Percentiles rank a stretch among this genome's conserved stretches.
Evolutionary conservation across 2,329 filamentous ascomycete species (phyloP).

Genomic region (Colletotrichum cordylinicola): DNA sequence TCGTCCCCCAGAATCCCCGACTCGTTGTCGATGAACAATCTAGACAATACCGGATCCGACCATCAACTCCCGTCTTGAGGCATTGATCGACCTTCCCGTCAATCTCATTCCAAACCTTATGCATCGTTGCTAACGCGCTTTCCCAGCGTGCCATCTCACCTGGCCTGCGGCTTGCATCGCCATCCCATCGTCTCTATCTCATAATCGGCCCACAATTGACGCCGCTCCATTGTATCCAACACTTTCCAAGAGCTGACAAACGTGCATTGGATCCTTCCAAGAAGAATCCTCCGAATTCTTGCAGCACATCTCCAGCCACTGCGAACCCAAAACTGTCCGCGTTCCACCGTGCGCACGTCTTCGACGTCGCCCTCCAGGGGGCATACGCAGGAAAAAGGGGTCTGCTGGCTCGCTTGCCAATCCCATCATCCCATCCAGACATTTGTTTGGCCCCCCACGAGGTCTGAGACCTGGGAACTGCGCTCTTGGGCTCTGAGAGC

Average conservation of each 20-base stretch:
- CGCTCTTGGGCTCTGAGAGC: not conserved
- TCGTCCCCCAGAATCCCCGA: not conserved
- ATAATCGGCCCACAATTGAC: not conserved
- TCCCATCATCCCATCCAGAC: not conserved
- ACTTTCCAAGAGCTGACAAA: not conserved
- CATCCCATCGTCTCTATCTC: not conserved
- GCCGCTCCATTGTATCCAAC: not conserved
- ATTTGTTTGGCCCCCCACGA: not conserved
- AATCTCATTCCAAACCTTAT: conserved; percentile 8
- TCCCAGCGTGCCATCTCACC: not conserved
- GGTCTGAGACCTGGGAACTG: not conserved
- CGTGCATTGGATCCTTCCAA: not conserved
- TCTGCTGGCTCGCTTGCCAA: not conserved
- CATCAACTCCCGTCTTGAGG: not conserved
- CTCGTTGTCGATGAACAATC: not conserved
- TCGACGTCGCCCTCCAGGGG: not conserved
- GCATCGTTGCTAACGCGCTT: not conserved
- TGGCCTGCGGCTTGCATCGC: not conserved
- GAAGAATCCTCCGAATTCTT: not conserved
- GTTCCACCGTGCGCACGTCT: not conserved
- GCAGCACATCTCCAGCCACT: not conserved
- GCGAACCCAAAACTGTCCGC: not conserved
- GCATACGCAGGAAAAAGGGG: conserved; percentile 10
- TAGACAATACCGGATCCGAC: conserved; percentile 2
- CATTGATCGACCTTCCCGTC: conserved; percentile 13